phyloP scores from a whole-genome alignment of 148 eudicot genomes.

The Cornus suecica region DNA sequence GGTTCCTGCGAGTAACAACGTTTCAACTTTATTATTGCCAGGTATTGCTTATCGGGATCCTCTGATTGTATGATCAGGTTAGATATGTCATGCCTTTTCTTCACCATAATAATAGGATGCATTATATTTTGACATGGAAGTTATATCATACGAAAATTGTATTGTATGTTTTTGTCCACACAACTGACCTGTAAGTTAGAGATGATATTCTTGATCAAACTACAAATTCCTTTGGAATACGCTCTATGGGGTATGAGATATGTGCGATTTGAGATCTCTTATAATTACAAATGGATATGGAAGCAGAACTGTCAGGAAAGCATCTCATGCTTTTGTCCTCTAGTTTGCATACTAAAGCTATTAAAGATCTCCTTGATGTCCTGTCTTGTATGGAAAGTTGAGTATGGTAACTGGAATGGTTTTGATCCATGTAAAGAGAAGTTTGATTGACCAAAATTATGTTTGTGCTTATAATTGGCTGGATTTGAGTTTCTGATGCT shows the following conservation, averaged over 20 bases:
- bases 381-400: neutral
- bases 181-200: neutral
- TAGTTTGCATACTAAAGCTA: neutral
- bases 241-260: too few relatives aligned
- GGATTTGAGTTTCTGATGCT: too few relatives aligned
- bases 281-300: too few relatives aligned
- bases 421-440: too few relatives aligned
- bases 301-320: neutral
- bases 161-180: neutral
- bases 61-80: slow-evolving; percentile 99
- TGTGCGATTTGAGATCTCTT: too few relatives aligned
- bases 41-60: slow-evolving; percentile 95
- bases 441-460: neutral
- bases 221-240: too few relatives aligned
- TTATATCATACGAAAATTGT: too few relatives aligned
- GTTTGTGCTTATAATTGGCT: neutral
- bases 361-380: neutral
- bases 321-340: neutral
- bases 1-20: slow-evolving; percentile 11
- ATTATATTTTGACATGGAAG: too few relatives aligned
- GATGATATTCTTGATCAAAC: too few relatives aligned
- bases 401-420: neutral
- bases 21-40: slow-evolving; percentile 40
- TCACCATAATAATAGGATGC: neutral
- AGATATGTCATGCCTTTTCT: slow-evolving; percentile 6